Evolutionary conservation across 192 early-diverging fungal species (phyloP).

Genomic region (Jimgerdemannia flammicorona): DNA sequence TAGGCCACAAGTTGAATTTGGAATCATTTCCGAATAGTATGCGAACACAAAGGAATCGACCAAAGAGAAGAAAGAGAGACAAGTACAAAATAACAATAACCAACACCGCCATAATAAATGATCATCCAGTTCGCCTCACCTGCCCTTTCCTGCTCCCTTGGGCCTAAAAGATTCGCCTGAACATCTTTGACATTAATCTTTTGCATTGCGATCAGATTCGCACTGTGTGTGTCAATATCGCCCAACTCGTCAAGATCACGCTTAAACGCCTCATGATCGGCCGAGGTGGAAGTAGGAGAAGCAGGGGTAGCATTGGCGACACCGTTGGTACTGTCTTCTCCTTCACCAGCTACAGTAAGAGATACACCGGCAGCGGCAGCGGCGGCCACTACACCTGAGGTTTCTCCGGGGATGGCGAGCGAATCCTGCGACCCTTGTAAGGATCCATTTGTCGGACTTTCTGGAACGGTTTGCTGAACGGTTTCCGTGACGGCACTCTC

Average conservation of each 20-base stretch:
- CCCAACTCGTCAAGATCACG: no score
- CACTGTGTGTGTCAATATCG: not conserved
- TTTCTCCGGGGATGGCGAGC: not conserved
- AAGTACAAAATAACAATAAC: no score
- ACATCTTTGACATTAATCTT: constrained; percentile 8
- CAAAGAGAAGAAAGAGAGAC: no score
- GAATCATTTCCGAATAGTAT: no score
- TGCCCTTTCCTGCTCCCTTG: constrained; percentile 25
- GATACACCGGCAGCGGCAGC: not conserved
- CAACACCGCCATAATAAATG: not conserved
- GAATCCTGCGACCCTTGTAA: not conserved
- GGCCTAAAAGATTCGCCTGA: constrained; percentile 18
- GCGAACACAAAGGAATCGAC: no score
- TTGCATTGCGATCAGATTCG: not conserved
- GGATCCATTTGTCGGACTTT: not conserved
- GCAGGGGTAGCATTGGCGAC: not conserved
- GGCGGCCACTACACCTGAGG: not conserved
- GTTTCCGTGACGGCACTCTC: not conserved
- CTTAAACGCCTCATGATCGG: no score
- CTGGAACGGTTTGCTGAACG: not conserved
- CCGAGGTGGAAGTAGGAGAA: no score
- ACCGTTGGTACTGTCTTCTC: not conserved
- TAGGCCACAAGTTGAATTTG: no score
- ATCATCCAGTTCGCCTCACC: constrained; percentile 13
- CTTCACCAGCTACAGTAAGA: not conserved